Base-by-base conservation (phyloP, 148 eudicot genomes). In the Amaranthus palmeri region DNA sequence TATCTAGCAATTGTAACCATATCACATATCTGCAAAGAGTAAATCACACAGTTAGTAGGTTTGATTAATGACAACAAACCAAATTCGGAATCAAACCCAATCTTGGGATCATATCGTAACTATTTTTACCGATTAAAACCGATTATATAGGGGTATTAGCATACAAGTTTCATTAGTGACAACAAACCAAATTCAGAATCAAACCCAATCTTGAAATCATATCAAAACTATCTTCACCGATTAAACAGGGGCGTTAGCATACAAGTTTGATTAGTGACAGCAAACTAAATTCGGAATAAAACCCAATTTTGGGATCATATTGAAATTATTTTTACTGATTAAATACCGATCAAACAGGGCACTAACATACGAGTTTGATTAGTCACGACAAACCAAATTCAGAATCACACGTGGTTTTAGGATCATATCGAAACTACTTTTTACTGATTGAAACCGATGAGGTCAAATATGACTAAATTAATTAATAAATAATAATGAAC, bases 1-100 rank as follows among this genome's bases (percentile, higher is more conserved):
- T 78, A 73, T 79, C 87, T 76, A 42, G 87, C 87, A 40, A 84
- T 79, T 3, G 84, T 67, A 43, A 84, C 87, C 87, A 84, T 84
- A 70, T 84, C 87, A 67, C 87, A 84, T 46, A 84, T 84, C 87
- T 84, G 77, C 54, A 65, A 17, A 44, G 36, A 25, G 36, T 25
- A 25, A 25, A 25, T 25, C 36, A 25, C 36, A 25, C 36, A 0
- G 36, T 25, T 0, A 25, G 36, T 0, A 59, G 1, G 10, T 56
- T 3, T 15, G 6, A 36, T n/a, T 1, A 54, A 13, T 55, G 4
- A 13, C 5, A 55, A 6, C 18, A 14, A 11, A 54, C 13, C 4
- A 54, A 9, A 11, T 54, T 54, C 13, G 13, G 56, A 8, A 54
- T 9, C 56, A 54, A 54, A 54, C 4, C 13, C 4, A 54, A 54